A percentile compares a stretch with the other conserved stretches of the same genome.
Conservation (phyloP, 2,329 filamentous ascomycete species). For the Colletotrichum sp. region DNA sequence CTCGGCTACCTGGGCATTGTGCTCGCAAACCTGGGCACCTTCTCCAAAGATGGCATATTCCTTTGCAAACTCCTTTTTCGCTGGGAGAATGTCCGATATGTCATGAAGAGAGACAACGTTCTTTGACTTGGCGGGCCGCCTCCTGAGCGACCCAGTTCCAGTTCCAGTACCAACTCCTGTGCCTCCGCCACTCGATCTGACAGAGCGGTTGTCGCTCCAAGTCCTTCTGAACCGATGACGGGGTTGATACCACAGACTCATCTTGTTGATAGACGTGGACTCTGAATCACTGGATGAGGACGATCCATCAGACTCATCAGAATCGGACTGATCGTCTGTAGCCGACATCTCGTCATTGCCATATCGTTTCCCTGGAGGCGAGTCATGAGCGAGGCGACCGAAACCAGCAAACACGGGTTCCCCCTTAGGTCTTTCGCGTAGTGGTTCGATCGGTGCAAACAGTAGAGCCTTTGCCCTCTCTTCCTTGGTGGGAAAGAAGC, state of each 20-base stretch:
- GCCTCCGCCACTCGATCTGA: slow-evolving; percentile 65
- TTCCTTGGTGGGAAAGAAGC: slow-evolving; percentile 74
- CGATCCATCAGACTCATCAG: slow-evolving; percentile 52
- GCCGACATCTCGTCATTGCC: slow-evolving; percentile 55
- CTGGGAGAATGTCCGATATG: slow-evolving; percentile 74
- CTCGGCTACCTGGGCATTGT: slow-evolving; percentile 81
- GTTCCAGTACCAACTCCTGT: slow-evolving; percentile 61
- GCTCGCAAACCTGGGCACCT: slow-evolving; percentile 78
- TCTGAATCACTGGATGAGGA: slow-evolving; percentile 65
- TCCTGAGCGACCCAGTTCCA: slow-evolving; percentile 46
- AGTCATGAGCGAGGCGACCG: slow-evolving; percentile 58
- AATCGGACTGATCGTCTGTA: slow-evolving; percentile 57
- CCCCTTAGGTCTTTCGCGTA: slow-evolving; percentile 54
- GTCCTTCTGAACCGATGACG: slow-evolving; percentile 58
- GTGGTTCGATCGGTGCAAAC: slow-evolving; percentile 49
- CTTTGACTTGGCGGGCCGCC: slow-evolving; percentile 57
- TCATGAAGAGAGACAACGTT: slow-evolving; percentile 79
- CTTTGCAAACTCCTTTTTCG: slow-evolving; percentile 76
- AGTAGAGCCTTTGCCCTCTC: slow-evolving; percentile 59
- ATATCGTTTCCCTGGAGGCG: slow-evolving; percentile 51
- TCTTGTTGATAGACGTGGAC: slow-evolving; percentile 66
- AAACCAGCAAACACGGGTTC: slow-evolving; percentile 64
- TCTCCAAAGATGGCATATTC: slow-evolving; percentile 87
- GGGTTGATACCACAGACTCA: slow-evolving; percentile 61
- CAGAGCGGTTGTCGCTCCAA: slow-evolving; percentile 61